phyloP scores from a whole-genome alignment of 2,329 filamentous ascomycete species.

The Clonostachys rhizophaga region DNA sequence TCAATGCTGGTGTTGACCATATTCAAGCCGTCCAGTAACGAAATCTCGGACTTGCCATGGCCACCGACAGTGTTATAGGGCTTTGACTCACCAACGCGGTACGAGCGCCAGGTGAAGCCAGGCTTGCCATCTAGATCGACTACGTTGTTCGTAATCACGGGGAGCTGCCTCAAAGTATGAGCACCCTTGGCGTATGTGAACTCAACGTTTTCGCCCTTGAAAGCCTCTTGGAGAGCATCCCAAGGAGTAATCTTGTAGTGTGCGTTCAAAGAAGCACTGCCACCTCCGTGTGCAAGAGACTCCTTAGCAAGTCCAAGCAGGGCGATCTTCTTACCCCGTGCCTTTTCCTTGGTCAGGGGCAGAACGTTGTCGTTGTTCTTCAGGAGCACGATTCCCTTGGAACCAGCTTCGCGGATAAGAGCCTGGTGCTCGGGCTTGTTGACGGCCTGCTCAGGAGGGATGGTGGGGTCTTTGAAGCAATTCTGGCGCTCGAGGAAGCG shows the following conservation, averaged over 20 bases:
- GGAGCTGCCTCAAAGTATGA: slow-evolving; percentile 1
- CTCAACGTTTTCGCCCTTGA: slow-evolving; percentile 1
- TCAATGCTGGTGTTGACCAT: background rate
- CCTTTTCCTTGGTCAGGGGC: slow-evolving; percentile 31
- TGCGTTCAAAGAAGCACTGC: slow-evolving; percentile 21
- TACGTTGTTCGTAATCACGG: background rate
- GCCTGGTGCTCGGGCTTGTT: slow-evolving; percentile 14
- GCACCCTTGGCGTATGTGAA: background rate
- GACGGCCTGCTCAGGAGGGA: slow-evolving; percentile 6
- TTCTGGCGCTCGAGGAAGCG: slow-evolving; percentile 18
- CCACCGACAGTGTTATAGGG: slow-evolving; percentile 2
- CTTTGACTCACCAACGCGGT: background rate
- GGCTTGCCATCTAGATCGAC: background rate
- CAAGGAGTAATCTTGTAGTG: slow-evolving; percentile 22
- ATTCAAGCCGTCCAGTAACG: background rate
- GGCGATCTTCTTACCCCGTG: slow-evolving; percentile 15
- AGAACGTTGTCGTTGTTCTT: slow-evolving; percentile 56
- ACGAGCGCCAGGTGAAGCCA: background rate
- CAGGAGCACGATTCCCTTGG: slow-evolving; percentile 55
- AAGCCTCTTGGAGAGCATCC: slow-evolving; percentile 12
- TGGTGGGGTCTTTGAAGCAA: slow-evolving; percentile 8
- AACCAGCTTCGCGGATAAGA: slow-evolving; percentile 14
- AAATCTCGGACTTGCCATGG: slow-evolving; percentile 6
- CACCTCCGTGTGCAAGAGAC: slow-evolving; percentile 20
- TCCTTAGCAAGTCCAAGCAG: slow-evolving; percentile 22